phyloP scores from a whole-genome alignment of 1,139 yeast genomes.

The Ogataea hybrid region DNA sequence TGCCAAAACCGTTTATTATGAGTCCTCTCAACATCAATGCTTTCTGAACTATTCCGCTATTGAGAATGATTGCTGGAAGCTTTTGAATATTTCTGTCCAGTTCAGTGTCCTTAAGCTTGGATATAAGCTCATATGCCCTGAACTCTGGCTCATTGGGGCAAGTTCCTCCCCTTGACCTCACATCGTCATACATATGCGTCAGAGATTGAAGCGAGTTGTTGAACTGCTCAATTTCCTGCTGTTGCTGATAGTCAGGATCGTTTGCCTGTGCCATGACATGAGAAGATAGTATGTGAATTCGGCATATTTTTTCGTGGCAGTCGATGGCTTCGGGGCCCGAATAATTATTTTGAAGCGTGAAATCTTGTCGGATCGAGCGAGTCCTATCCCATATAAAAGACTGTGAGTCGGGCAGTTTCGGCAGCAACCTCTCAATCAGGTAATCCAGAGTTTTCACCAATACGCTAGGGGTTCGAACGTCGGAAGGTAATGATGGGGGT shows the following conservation, averaged over 20 bases:
- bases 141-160: slow-evolving; percentile 92
- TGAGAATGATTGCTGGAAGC: slow-evolving; percentile 57
- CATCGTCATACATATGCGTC: slow-evolving; percentile 82
- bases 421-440: slow-evolving; percentile 61
- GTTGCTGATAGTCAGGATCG: slow-evolving; percentile 77
- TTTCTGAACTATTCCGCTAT: slow-evolving; percentile 58
- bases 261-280: slow-evolving; percentile 84
- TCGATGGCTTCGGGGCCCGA: slow-evolving; percentile 92
- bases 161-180: slow-evolving; percentile 62
- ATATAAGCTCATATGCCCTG: slow-evolving; percentile 78
- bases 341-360: slow-evolving; percentile 92
- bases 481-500: slow-evolving; percentile 96
- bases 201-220: slow-evolving; percentile 89
- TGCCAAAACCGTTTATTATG: slow-evolving; percentile 64
- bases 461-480: slow-evolving; percentile 89
- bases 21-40: slow-evolving; percentile 70
- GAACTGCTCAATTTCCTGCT: slow-evolving; percentile 93
- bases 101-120: slow-evolving; percentile 84
- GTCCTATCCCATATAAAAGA: slow-evolving; percentile 98
- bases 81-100: slow-evolving; percentile 73
- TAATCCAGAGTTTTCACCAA: slow-evolving; percentile 65
- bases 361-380: slow-evolving; percentile 95
- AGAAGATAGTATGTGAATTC: slow-evolving; percentile 79
- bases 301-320: slow-evolving; percentile 87
- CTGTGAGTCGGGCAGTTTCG: slow-evolving; percentile 77